Base-by-base conservation (phyloP, 441 rosid species). In the Dalechampia spathulata region DNA sequence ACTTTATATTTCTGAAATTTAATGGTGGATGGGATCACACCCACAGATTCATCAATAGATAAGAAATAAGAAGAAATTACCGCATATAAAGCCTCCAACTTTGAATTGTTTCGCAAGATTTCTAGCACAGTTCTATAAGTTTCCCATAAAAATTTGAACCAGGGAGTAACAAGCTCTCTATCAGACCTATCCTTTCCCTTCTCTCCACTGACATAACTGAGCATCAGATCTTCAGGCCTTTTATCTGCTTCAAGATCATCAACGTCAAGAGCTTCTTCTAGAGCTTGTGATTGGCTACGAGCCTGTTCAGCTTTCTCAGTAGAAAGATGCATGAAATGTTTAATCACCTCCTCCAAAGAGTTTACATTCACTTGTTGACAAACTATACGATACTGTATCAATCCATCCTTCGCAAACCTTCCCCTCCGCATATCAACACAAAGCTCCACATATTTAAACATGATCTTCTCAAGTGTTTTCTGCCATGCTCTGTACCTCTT, bases 91-190 rank as follows among this genome's bases (percentile, higher is more conserved):
- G 92, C 92, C 80, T 94, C 99, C 74, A 90, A 59, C 87, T 90
- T 94, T 17, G 99, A 94, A 77, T 90, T 94, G 78, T 94, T 94
- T 40, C 97, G 70, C 61, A 94, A 66, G 22, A 94, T 86, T 68
- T 94, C 99, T 59, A 94, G 99, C 28, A 94, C 98, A 1, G 99
- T 87, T 68, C 99, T 80, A 67, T 94, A 94, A 2, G 99, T 90
- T 85, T 94, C 99, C 99, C 99, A 94, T 67, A 94, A 64, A 70
- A 94, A 94, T 82, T 94, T 94, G 78, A 94, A 94, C 98, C 99
- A 94, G 3, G 98, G 99, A n/a, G 98, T 94, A 61, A 94, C 99
- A 50, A 90, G 82, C 58, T 94, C 98, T 4, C 96, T 82, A 63
- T 90, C 99, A 60, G 98, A 94, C 78, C 99, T 86, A 36, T 90